phyloP scores from a whole-genome alignment of 495 filamentous ascomycete species.

The Coniosporium apollinis region DNA sequence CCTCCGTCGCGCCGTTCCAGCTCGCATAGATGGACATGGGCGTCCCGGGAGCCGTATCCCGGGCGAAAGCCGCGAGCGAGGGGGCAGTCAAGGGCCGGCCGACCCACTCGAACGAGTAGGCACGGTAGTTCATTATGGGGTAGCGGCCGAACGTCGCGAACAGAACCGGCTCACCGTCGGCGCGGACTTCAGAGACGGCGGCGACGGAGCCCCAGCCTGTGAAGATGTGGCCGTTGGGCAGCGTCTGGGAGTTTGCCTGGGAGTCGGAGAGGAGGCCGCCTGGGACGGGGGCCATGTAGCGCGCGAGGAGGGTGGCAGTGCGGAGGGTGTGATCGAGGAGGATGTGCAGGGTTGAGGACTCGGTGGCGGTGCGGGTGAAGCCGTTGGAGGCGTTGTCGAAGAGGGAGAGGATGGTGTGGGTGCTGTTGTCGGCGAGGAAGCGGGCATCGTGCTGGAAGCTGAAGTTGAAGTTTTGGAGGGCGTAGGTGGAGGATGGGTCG shows the following conservation, averaged over 20 bases:
- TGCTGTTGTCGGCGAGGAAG: slow-evolving; percentile 1
- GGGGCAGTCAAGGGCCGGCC: slow-evolving; percentile 4
- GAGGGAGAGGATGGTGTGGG: slow-evolving; percentile 2
- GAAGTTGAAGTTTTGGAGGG: slow-evolving; percentile 3
- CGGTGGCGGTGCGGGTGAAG: not conserved
- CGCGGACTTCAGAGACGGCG: slow-evolving; percentile 1
- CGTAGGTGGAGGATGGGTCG: slow-evolving; percentile 1
- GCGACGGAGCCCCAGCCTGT: slow-evolving; percentile 4
- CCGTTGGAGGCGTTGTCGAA: slow-evolving; percentile 7
- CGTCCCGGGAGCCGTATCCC: not conserved
- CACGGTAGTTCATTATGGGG: slow-evolving; percentile 6
- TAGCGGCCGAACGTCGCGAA: not conserved
- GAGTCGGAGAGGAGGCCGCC: slow-evolving; percentile 3
- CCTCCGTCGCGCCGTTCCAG: slow-evolving; percentile 10
- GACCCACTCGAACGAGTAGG: slow-evolving; percentile 5
- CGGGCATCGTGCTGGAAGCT: slow-evolving; percentile 7
- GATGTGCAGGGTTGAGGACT: slow-evolving; percentile 4
- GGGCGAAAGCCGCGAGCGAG: slow-evolving; percentile 1
- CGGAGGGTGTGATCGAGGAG: not conserved
- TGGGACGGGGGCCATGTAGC: not conserved
- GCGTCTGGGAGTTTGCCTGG: slow-evolving; percentile 3
- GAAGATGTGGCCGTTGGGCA: slow-evolving; percentile 3
- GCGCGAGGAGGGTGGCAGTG: slow-evolving; percentile 1
- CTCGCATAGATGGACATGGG: slow-evolving; percentile 5
- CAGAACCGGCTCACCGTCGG: slow-evolving; percentile 7